Evolutionary conservation across 2,329 filamentous ascomycete species (phyloP).

Genomic region (Canariomyces notabilis): DNA sequence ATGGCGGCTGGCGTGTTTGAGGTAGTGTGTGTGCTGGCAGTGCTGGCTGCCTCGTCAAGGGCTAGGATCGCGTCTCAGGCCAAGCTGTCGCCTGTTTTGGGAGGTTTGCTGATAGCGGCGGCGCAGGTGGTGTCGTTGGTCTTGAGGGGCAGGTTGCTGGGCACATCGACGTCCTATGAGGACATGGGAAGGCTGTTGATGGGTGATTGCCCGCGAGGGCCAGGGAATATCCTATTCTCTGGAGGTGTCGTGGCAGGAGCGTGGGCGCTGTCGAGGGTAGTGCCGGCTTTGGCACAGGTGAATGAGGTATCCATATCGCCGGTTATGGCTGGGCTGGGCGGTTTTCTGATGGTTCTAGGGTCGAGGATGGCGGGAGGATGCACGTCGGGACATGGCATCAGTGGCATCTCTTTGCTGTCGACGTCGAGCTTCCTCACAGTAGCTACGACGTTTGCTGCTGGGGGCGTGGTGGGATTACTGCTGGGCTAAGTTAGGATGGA

Average conservation of each 20-base stretch:
- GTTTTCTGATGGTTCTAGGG: slow-evolving; percentile 54
- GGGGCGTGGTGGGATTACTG: slow-evolving; percentile 12
- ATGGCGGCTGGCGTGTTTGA: slow-evolving; percentile 41
- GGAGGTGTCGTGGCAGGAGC: slow-evolving; percentile 46
- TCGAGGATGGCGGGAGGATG: slow-evolving; percentile 61
- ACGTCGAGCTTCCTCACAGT: slow-evolving; percentile 59
- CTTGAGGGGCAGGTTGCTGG: slow-evolving; percentile 49
- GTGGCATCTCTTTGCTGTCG: slow-evolving; percentile 58
- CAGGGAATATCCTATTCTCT: slow-evolving; percentile 46
- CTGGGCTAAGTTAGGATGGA: slow-evolving; percentile 6
- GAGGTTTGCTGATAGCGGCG: slow-evolving; percentile 54
- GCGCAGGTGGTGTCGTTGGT: slow-evolving; percentile 54
- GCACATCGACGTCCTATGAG: slow-evolving; percentile 58
- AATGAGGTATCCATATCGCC: slow-evolving; percentile 30
- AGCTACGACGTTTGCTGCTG: slow-evolving; percentile 45
- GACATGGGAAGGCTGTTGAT: slow-evolving; percentile 52
- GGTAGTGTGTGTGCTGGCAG: slow-evolving; percentile 34
- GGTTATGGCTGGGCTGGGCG: slow-evolving; percentile 45
- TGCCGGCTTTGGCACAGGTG: slow-evolving; percentile 30
- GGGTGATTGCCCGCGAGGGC: slow-evolving; percentile 30
- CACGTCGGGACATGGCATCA: slow-evolving; percentile 65
- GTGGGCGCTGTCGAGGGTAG: slow-evolving; percentile 31
- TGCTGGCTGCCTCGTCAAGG: slow-evolving; percentile 36
- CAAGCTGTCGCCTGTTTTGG: slow-evolving; percentile 43
- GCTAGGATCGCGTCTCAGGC: slow-evolving; percentile 29